Conservation (phyloP, 1,284 basidiomycete genomes). For the Anthracocystis panici-leucophaei region DNA sequence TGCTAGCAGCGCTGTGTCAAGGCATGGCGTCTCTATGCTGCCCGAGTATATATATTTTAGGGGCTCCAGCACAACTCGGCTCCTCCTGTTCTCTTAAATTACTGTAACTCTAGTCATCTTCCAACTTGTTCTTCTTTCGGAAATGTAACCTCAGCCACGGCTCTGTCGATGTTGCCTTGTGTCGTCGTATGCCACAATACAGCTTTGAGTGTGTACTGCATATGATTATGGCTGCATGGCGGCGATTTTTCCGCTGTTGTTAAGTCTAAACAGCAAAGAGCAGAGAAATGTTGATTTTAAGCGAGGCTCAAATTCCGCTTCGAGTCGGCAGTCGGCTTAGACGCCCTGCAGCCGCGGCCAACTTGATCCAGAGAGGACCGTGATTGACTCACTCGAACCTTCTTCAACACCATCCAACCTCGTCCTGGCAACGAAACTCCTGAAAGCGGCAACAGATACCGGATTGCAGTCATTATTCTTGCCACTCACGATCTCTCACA, state of each 20-base stretch:
- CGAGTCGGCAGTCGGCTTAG: conserved; percentile 3
- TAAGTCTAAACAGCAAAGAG: not conserved
- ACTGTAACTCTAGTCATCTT: conserved; percentile 20
- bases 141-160: not conserved
- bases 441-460: too few species aligned
- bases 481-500: not conserved
- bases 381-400: not conserved
- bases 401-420: conserved; percentile 3
- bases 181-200: too few species aligned
- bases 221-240: too few species aligned
- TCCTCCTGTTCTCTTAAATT: not conserved
- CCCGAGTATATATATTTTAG: not conserved
- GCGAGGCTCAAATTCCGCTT: too few species aligned
- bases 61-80: not conserved
- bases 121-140: not conserved
- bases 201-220: too few species aligned
- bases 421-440: not conserved
- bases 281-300: not conserved
- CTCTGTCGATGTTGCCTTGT: not conserved
- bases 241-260: not conserved
- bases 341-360: conserved; percentile 12
- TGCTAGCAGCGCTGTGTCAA: not conserved
- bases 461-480: too few species aligned
- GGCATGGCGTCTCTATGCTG: not conserved
- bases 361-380: not conserved